phyloP scores from a whole-genome alignment of 1,139 yeast genomes.

The Hyphopichia wangnamkhiaoensis region DNA sequence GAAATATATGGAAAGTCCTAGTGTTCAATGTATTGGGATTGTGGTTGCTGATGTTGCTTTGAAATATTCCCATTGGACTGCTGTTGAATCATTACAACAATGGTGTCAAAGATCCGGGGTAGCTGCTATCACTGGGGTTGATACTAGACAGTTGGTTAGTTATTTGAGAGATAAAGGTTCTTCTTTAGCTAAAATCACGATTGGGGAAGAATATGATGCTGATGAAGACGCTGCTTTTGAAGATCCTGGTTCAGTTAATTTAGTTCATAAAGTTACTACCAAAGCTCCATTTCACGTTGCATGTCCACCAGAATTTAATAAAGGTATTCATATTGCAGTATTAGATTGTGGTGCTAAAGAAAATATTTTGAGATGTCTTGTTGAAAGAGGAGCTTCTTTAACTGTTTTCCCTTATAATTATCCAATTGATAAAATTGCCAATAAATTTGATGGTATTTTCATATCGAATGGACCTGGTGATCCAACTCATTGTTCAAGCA shows the following conservation, averaged over 20 bases:
- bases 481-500: conserved; percentile 87
- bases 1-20: conserved; percentile 89
- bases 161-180: conserved; percentile 95
- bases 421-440: conserved; percentile 88
- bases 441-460: conserved; percentile 91
- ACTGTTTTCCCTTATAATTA: conserved; percentile 96
- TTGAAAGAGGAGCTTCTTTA: conserved; percentile 90
- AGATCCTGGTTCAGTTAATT: conserved; percentile 88
- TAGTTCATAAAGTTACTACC: conserved; percentile 93
- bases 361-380: conserved; percentile 90
- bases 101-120: conserved; percentile 98
- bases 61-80: conserved; percentile 98
- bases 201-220: conserved; percentile 89
- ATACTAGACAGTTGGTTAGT: conserved; percentile 90
- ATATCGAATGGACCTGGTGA: conserved; percentile 98
- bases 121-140: conserved; percentile 96
- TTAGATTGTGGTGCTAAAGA: conserved; percentile 98
- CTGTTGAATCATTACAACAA: conserved; percentile 89
- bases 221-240: conserved; percentile 89
- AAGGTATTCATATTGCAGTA: conserved; percentile 79
- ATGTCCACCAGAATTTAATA: conserved; percentile 59
- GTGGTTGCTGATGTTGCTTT: conserved; percentile 95
- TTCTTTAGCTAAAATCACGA: conserved; percentile 82
- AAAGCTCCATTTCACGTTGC: conserved; percentile 90
- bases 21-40: conserved; percentile 90